Percentiles rank a stretch among this genome's conserved stretches.
Conservation (phyloP, 2,329 filamentous ascomycete species). For the Arthrobotrys entomopaga region DNA sequence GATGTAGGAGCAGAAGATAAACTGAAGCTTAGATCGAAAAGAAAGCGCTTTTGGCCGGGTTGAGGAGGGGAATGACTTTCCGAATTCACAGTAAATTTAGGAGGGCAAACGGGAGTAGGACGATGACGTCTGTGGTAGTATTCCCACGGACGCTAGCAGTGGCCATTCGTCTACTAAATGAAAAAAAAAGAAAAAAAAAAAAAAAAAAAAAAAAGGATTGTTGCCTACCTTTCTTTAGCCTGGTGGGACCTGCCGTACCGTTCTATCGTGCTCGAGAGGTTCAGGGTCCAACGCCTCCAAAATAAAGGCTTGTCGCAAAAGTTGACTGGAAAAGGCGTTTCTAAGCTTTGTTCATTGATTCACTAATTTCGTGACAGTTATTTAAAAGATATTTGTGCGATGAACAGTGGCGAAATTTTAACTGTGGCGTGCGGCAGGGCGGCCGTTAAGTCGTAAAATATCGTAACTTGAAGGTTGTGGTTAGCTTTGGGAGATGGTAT, state of each 20-base stretch:
- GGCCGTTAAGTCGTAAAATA: background rate
- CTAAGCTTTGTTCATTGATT: conserved; percentile 25
- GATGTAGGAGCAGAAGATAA: conserved; percentile 9
- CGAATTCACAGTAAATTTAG: conserved; percentile 48
- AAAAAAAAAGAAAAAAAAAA: conserved; percentile 20
- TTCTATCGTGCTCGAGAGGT: conserved; percentile 23
- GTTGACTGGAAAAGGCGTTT: conserved; percentile 24
- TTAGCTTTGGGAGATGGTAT: conserved; percentile 17
- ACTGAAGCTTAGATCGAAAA: conserved; percentile 30
- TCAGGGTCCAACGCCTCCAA: conserved; percentile 48
- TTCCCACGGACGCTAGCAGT: conserved; percentile 49
- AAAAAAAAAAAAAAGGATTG: conserved; percentile 22
- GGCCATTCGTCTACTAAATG: conserved; percentile 36
- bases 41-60: conserved; percentile 45
- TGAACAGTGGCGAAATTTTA: background rate
- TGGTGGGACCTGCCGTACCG: conserved; percentile 11
- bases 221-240: conserved; percentile 50
- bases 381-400: conserved; percentile 1
- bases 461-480: background rate
- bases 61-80: conserved; percentile 30
- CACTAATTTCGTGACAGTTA: conserved; percentile 10
- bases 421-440: background rate
- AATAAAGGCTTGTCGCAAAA: conserved; percentile 18
- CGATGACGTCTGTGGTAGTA: conserved; percentile 53
- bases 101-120: conserved; percentile 43